phyloP scores from a whole-genome alignment of 2,329 filamentous ascomycete species.

The Fusarium albosuccineum region DNA sequence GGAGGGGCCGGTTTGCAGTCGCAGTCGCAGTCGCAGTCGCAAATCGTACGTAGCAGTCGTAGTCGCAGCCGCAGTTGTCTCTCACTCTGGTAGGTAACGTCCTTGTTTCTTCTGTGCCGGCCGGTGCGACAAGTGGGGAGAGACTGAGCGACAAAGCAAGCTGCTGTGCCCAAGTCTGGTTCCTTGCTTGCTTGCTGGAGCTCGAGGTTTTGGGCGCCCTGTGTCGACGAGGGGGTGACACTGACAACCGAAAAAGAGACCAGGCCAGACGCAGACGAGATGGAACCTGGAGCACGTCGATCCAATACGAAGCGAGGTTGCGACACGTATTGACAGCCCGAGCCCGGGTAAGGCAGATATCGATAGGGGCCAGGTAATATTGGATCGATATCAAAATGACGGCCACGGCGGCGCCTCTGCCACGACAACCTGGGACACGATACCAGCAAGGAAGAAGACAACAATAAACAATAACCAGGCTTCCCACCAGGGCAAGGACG shows the following conservation, averaged over 20 bases:
- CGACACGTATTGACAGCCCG: conserved; percentile 25
- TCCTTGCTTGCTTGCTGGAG: conserved; percentile 11
- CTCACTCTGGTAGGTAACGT: conserved; percentile 1
- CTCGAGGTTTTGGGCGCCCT: conserved; percentile 25
- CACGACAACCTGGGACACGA: conserved; percentile 6
- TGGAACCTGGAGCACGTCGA: conserved; percentile 21
- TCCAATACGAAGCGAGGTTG: conserved; percentile 29
- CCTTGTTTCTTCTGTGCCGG: conserved; percentile 22
- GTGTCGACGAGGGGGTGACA: conserved; percentile 34
- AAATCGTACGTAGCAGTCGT: background rate
- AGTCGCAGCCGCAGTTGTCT: conserved; percentile 6
- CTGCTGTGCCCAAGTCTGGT: conserved; percentile 12
- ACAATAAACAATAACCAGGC: conserved; percentile 20
- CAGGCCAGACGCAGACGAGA: conserved; percentile 26
- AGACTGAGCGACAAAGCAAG: conserved; percentile 17
- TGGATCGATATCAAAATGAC: conserved; percentile 28
- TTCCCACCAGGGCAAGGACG: conserved; percentile 11
- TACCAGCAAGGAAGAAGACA: conserved; percentile 12
- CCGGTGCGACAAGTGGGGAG: conserved; percentile 17
- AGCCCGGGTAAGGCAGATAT: conserved; percentile 21
- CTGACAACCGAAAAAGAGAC: conserved; percentile 18
- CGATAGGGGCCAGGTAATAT: conserved; percentile 18
- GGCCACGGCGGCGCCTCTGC: conserved; percentile 13
- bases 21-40: background rate
- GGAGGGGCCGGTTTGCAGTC: conserved; percentile 2